Conservation (phyloP, 2,329 filamentous ascomycete species). For the Ceratocystiopsis sp. region DNA sequence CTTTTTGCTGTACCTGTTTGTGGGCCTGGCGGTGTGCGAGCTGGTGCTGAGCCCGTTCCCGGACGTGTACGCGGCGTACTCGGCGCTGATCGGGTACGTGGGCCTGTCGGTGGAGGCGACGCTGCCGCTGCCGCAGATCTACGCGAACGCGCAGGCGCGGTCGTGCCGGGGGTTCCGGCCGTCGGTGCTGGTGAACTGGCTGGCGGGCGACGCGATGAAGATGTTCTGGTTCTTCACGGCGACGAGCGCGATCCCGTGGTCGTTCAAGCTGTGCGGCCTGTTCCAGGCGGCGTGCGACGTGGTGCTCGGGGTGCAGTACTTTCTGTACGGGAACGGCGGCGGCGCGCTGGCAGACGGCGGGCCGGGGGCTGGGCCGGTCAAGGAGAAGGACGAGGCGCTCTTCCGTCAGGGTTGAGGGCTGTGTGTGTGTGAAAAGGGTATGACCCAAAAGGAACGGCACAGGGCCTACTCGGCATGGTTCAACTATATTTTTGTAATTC, state of each 20-base stretch:
- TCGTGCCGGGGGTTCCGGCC: slow-evolving; percentile 66
- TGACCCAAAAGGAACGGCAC: too few relatives aligned
- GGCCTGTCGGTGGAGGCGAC: slow-evolving; percentile 65
- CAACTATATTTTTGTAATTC: too few relatives aligned
- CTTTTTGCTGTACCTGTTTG: slow-evolving; percentile 52
- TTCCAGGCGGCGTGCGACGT: slow-evolving; percentile 66
- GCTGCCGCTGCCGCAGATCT: slow-evolving; percentile 64
- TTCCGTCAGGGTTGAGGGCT: neutral
- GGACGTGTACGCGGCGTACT: slow-evolving; percentile 46
- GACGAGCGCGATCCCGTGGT: slow-evolving; percentile 50
- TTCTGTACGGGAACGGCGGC: slow-evolving; percentile 44
- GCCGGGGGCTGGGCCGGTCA: neutral
- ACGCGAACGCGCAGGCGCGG: slow-evolving; percentile 48
- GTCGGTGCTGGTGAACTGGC: slow-evolving; percentile 61
- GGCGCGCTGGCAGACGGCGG: slow-evolving; percentile 1
- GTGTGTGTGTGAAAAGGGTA: neutral
- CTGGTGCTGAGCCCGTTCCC: slow-evolving; percentile 45
- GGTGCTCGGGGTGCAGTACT: slow-evolving; percentile 59
- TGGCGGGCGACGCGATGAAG: slow-evolving; percentile 70
- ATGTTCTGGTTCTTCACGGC: slow-evolving; percentile 73
- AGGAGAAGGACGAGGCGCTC: slow-evolving; percentile 1
- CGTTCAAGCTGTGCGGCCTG: slow-evolving; percentile 68
- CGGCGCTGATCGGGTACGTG: slow-evolving; percentile 51
- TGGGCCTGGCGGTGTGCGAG: slow-evolving; percentile 43
- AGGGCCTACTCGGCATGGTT: too few relatives aligned